These are phyloP conservation scores for Monosporascus sp. DNA, from an alignment of 2,329 filamentous ascomycete genomes.

Conservation along the genomic window DNA sequence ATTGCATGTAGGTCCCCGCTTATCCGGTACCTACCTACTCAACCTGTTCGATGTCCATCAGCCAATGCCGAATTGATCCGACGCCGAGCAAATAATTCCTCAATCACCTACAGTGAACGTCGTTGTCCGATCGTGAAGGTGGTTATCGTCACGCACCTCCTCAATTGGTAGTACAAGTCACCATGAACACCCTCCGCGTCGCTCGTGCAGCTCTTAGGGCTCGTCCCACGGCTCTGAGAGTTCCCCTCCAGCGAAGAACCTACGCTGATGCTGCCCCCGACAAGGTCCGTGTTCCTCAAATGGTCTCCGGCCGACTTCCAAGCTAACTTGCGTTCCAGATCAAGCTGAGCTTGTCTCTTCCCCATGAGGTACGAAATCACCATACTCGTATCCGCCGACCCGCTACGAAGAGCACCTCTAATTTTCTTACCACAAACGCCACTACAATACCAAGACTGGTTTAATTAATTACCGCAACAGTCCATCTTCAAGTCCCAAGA, in stretches of 20 bases:
- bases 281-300: constrained; percentile 53
- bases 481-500: constrained; percentile 64
- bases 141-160: constrained; percentile 38
- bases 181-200: constrained; percentile 93
- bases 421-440: not conserved
- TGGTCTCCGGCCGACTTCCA: constrained; percentile 9
- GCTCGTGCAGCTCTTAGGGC: constrained; percentile 85
- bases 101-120: constrained; percentile 31
- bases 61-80: not conserved
- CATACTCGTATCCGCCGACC: not conserved
- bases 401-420: not conserved
- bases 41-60: not conserved
- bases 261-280: constrained; percentile 86
- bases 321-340: constrained; percentile 51
- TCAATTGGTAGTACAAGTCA: constrained; percentile 48
- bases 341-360: constrained; percentile 95
- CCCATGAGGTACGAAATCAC: constrained; percentile 80
- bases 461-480: constrained; percentile 55
- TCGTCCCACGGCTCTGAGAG: constrained; percentile 70
- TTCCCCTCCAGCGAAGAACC: constrained; percentile 76
- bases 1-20: not conserved
- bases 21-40: not conserved
- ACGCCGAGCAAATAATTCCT: not conserved
- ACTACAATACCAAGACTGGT: not conserved
- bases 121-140: constrained; percentile 36